Evolutionary conservation across 2,329 filamentous ascomycete genomes (phyloP).

Genomic region (Aspergillus felis): DNA sequence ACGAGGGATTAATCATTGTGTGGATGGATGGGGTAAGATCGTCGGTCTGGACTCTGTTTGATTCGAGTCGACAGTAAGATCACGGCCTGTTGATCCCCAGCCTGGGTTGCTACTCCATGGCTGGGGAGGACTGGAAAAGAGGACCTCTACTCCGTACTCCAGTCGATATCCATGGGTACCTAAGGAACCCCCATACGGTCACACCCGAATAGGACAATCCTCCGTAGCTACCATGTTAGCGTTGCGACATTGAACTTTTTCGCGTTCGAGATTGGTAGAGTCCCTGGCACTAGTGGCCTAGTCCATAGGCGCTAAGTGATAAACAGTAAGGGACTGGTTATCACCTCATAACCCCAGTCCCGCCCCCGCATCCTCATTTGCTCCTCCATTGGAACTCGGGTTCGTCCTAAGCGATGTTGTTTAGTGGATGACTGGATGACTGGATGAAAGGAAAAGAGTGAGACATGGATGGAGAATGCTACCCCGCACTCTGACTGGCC

Average conservation of each 20-base stretch:
- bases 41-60: constrained; percentile 10
- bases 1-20: constrained; percentile 6
- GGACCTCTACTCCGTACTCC: too few relatives aligned
- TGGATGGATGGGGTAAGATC: constrained; percentile 5
- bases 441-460: background rate
- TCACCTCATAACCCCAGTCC: constrained; percentile 5
- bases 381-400: background rate
- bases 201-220: constrained; percentile 1
- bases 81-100: background rate
- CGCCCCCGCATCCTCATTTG: constrained; percentile 24
- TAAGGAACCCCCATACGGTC: background rate
- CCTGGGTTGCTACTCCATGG: background rate
- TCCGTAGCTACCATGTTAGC: constrained; percentile 4
- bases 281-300: background rate
- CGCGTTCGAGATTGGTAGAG: background rate
- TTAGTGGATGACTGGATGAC: background rate
- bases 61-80: background rate
- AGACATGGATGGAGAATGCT: background rate
- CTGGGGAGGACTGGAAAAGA: background rate
- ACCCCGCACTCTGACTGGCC: background rate
- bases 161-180: background rate
- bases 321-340: background rate
- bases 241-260: constrained; percentile 4
- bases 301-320: background rate
- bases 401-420: constrained; percentile 3